Base-by-base conservation (phyloP, 176 grass and related monocot genomes). In the Triticum monococcum region DNA sequence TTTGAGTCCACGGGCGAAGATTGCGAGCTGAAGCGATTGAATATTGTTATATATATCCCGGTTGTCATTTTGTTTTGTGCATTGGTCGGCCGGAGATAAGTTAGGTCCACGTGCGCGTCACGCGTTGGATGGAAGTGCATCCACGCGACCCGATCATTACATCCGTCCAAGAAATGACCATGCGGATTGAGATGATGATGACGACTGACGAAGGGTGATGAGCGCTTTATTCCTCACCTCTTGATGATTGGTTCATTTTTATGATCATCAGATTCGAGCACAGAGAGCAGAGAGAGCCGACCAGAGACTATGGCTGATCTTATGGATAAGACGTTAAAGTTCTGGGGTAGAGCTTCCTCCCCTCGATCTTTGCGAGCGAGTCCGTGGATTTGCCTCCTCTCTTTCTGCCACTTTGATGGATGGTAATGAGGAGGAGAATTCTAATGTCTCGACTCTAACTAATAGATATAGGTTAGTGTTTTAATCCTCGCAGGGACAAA, bases 81-180 rank as follows among this genome's bases (percentile, higher is more conserved):
- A 67, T 45, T 64, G 56, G 24, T 41, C 71, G 72, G 37, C 37
- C 9, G 24, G 14, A 28, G 61, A 80, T 65, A 46, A 20, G 24
- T 80, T 66, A 30, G 78, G 14, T 65, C 25, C 81, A 48, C 64
- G 32, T 57, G 81, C n/a, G 13, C 81, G 18, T 62, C 46, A 71
- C 67, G n/a, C 16, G 62, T 31, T 13, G 9, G 17, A 32, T 22
- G 9, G 17, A 32, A 4, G 26, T 14, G 6, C 30, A 4, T 7
- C 25, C 0, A 82, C 20, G 64, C 28, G 5, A 16, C 12, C 3
- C 64, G 24, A 56, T 36, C 18, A 23, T 69, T 37, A 1, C 3
- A 38, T 59, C 12, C 22, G 65, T 71, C 65, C 80, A 57, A 23
- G 45, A 11, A 12, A 50, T 10, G 46, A 8, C 20, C 8, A 12